Percentiles rank a stretch among this genome's conserved stretches.
phyloP scores from a whole-genome alignment of 768 basidiomycete species.

The Collybia sordida region DNA sequence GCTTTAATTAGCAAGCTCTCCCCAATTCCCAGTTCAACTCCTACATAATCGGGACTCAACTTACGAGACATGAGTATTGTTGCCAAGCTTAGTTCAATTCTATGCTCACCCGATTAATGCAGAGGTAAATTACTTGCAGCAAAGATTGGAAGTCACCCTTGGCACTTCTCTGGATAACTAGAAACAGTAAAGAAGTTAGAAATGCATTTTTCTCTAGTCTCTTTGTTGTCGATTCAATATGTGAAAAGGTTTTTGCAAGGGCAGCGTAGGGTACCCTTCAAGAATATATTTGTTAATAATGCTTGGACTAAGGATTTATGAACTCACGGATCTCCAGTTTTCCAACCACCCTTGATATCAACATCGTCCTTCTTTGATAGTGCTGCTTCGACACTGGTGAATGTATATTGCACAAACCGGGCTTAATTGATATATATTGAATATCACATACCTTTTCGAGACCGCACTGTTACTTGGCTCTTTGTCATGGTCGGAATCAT shows the following conservation, averaged over 20 bases:
- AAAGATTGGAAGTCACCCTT: slow-evolving; percentile 73
- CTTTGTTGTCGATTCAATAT: slow-evolving; percentile 94
- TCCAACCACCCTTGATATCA: slow-evolving; percentile 83
- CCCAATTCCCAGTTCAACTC: slow-evolving; percentile 94
- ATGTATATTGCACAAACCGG: neutral
- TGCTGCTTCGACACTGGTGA: slow-evolving; percentile 64
- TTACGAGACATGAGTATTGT: slow-evolving; percentile 28
- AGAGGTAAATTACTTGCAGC: slow-evolving; percentile 89
- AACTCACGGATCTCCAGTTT: slow-evolving; percentile 78
- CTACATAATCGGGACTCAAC: slow-evolving; percentile 94
- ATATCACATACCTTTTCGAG: slow-evolving; percentile 58
- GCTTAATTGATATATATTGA: neutral
- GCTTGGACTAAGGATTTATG: neutral
- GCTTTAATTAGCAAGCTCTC: slow-evolving; percentile 94
- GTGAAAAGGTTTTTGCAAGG: slow-evolving; percentile 80
- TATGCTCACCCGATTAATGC: slow-evolving; percentile 84
- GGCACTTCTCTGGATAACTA: slow-evolving; percentile 86
- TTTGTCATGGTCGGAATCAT: slow-evolving; percentile 27
- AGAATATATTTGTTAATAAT: neutral
- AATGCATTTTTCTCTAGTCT: slow-evolving; percentile 89
- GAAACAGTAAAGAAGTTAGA: slow-evolving; percentile 84
- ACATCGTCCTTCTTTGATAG: slow-evolving; percentile 62
- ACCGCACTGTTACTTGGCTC: slow-evolving; percentile 40
- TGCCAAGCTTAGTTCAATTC: neutral
- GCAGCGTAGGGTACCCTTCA: slow-evolving; percentile 91